Conservation (phyloP, 495 filamentous ascomycete species). For the Lentithecium fluviatile region DNA sequence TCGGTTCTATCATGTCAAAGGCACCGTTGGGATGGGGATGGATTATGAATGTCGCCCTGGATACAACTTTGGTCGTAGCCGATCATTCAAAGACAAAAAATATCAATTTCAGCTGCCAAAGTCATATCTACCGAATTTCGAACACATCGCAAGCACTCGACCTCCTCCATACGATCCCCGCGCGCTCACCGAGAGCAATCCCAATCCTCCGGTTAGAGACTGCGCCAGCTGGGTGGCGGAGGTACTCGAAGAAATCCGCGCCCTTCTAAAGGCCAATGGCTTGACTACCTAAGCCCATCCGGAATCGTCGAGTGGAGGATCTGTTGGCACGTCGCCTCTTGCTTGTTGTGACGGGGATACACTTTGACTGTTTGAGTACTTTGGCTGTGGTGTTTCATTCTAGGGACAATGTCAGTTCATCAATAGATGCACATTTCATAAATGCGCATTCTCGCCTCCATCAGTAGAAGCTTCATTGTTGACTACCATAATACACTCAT, state of each 20-base stretch:
- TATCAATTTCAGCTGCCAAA: conserved; percentile 14
- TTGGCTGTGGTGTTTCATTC: no score
- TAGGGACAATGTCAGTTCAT: no score
- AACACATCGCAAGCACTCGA: conserved; percentile 20
- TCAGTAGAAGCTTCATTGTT: not conserved
- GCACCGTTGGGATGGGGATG: conserved; percentile 17
- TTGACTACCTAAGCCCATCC: no score
- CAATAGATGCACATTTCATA: no score
- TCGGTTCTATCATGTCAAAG: conserved; percentile 22
- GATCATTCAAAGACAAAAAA: conserved; percentile 3
- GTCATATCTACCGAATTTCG: conserved; percentile 17
- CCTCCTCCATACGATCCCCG: conserved; percentile 20
- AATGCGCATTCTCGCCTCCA: no score
- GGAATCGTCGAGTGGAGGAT: no score
- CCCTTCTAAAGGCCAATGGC: no score
- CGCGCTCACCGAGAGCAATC: conserved; percentile 16
- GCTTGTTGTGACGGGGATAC: no score
- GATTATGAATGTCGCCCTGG: conserved; percentile 18
- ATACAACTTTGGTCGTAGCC: conserved; percentile 15
- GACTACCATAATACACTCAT: conserved; percentile 14
- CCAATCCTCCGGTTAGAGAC: conserved; percentile 6
- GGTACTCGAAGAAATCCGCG: no score
- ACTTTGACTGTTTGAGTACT: not conserved
- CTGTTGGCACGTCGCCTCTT: not conserved
- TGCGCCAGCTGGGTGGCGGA: no score